phyloP scores from a whole-genome alignment of 805 yeast species.

The Suhomyces emberorum region DNA sequence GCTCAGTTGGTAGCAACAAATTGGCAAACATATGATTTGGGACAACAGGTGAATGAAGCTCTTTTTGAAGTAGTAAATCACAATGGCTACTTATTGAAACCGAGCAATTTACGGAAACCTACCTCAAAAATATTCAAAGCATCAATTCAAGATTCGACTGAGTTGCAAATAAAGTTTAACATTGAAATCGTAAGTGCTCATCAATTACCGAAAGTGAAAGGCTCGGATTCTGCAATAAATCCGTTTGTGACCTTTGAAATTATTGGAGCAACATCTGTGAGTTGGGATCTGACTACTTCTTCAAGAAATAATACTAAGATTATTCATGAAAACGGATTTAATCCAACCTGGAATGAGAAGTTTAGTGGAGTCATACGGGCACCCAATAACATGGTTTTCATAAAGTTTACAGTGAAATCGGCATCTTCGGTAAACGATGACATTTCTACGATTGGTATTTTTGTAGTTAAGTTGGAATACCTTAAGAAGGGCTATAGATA shows the following conservation, averaged over 20 bases:
- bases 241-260: conserved; percentile 65
- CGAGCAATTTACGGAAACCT: conserved; percentile 43
- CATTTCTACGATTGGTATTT: conserved; percentile 48
- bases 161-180: conserved; percentile 12
- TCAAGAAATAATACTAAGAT: conserved; percentile 13
- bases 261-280: conserved; percentile 39
- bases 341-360: conserved; percentile 74
- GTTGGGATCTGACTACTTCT: conserved; percentile 19
- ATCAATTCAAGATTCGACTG: not conserved
- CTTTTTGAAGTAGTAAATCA: conserved; percentile 60
- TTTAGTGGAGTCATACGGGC: conserved; percentile 43
- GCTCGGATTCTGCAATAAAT: conserved; percentile 45
- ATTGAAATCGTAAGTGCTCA: conserved; percentile 72
- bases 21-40: conserved; percentile 91
- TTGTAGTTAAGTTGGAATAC: conserved; percentile 58
- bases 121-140: conserved; percentile 20
- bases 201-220: conserved; percentile 71
- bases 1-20: conserved; percentile 94
- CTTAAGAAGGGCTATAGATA: conserved; percentile 80
- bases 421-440: conserved; percentile 8
- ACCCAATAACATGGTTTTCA: conserved; percentile 49
- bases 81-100: conserved; percentile 80
- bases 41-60: conserved; percentile 85
- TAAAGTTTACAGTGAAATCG: conserved; percentile 36
- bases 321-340: conserved; percentile 73